Percentiles rank a stretch among this genome's conserved stretches.
Evolutionary conservation across 345 rosid genomes (phyloP).

Genomic region (Brassica juncea): DNA sequence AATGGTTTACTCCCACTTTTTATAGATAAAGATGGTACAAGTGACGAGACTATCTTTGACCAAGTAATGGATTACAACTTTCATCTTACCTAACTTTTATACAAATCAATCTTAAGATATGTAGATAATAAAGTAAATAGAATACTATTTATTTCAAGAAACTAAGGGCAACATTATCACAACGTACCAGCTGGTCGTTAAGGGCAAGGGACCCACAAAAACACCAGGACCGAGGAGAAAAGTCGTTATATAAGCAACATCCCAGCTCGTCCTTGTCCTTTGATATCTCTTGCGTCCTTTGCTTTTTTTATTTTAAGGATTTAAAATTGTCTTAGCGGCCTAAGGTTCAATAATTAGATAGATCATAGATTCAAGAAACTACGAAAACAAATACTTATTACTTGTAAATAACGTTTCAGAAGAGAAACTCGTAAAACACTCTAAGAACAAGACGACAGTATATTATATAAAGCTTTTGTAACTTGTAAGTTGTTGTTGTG

Average conservation of each 20-base stretch:
- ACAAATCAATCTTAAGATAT: neutral
- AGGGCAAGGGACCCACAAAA: too few relatives aligned
- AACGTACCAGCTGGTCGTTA: too few relatives aligned
- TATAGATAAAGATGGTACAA: neutral
- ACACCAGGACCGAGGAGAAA: too few relatives aligned
- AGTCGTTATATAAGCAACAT: too few relatives aligned
- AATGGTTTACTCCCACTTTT: neutral
- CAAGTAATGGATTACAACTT: neutral
- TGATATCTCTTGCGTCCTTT: too few relatives aligned
- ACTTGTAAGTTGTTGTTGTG: neutral
- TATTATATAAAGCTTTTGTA: neutral
- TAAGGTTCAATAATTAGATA: neutral
- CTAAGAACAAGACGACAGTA: neutral
- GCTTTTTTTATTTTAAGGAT: too few relatives aligned
- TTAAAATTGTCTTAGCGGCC: neutral
- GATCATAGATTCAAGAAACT: conserved; percentile 1
- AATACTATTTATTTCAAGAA: neutral
- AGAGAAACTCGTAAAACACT: neutral
- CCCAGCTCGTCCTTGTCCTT: too few relatives aligned
- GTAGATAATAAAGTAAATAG: neutral
- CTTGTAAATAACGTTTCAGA: neutral
- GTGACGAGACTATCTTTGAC: conserved; percentile 1
- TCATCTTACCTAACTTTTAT: neutral
- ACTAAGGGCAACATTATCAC: too few relatives aligned
- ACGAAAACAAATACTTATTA: neutral